phyloP scores from a whole-genome alignment of 352 stramenopile genomes.

The Phytophthora litchii region DNA sequence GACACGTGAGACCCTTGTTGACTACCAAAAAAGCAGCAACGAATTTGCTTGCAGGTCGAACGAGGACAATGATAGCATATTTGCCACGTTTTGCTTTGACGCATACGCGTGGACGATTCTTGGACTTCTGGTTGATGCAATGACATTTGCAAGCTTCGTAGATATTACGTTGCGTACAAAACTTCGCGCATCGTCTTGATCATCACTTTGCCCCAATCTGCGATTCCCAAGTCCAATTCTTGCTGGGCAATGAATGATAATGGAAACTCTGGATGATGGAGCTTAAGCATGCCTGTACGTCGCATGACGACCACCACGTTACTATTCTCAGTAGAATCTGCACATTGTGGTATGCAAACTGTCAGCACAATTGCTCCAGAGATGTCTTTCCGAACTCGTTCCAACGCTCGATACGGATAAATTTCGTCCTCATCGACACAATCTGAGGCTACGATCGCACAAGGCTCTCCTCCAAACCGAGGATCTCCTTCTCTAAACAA shows the following conservation, averaged over 20 bases:
- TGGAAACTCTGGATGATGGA: slow-evolving; percentile 28
- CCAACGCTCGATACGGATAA: slow-evolving; percentile 28
- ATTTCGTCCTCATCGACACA: slow-evolving; percentile 38
- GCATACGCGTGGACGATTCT: no score
- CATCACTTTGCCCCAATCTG: slow-evolving; percentile 35
- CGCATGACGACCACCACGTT: slow-evolving; percentile 24
- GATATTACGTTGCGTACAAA: slow-evolving; percentile 7
- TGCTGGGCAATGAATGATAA: slow-evolving; percentile 10
- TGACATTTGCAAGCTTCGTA: no score
- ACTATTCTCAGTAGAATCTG: not conserved
- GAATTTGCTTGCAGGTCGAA: no score
- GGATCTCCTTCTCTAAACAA: slow-evolving; percentile 18
- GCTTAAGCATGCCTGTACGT: slow-evolving; percentile 18
- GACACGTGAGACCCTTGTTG: no score
- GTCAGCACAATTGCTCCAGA: slow-evolving; percentile 34
- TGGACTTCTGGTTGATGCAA: no score
- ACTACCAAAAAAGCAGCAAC: no score
- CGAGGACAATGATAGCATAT: no score
- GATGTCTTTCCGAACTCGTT: slow-evolving; percentile 41
- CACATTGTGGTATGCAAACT: slow-evolving; percentile 2
- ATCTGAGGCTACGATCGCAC: slow-evolving; percentile 31
- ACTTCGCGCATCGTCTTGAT: slow-evolving; percentile 32
- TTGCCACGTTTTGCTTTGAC: no score
- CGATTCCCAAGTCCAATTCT: slow-evolving; percentile 24
- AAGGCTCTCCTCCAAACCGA: slow-evolving; percentile 21